Percentiles rank a stretch among this genome's conserved stretches.
Evolutionary conservation across 202 grass and related monocot genomes (phyloP).

Genomic region (Miscanthus sacchariflorus): DNA sequence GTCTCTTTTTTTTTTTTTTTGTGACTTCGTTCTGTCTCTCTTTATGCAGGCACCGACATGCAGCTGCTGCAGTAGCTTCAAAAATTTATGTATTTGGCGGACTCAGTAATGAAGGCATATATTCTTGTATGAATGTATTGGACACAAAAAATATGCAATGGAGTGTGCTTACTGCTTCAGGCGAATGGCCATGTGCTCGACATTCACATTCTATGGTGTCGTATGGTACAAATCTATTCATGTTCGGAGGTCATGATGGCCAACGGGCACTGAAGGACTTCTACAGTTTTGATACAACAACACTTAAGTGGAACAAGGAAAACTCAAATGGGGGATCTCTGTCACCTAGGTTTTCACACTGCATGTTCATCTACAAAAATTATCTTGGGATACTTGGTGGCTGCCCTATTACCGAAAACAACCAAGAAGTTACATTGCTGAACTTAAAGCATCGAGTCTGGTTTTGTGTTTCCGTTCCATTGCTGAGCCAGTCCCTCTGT

Average conservation of each 20-base stretch:
- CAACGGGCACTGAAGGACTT: constrained; percentile 70
- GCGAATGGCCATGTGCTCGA: constrained; percentile 79
- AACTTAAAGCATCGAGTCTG: constrained; percentile 66
- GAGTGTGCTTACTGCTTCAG: constrained; percentile 52
- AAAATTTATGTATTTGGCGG: constrained; percentile 93
- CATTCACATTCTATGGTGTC: constrained; percentile 94
- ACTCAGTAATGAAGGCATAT: constrained; percentile 76
- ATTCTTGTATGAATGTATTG: constrained; percentile 89
- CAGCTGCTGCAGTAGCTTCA: constrained; percentile 58
- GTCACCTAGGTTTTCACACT: constrained; percentile 91
- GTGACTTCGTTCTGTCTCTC: constrained; percentile 27
- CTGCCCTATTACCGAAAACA: constrained; percentile 80
- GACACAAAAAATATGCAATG: constrained; percentile 77
- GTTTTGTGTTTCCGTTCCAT: constrained; percentile 67
- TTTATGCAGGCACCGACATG: constrained; percentile 77
- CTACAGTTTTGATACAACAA: constrained; percentile 79
- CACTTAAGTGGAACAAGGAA: constrained; percentile 75
- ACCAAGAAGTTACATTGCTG: constrained; percentile 74
- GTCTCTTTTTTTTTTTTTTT: constrained; percentile 30
- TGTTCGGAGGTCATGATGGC: constrained; percentile 98
- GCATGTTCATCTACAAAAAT: constrained; percentile 81
- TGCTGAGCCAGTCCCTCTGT: constrained; percentile 73
- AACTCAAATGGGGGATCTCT: constrained; percentile 63
- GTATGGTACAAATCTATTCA: constrained; percentile 59
- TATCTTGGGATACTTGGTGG: constrained; percentile 89